Base-by-base conservation (phyloP, 176 grass and related monocot genomes). In the Melocanna baccifera region DNA sequence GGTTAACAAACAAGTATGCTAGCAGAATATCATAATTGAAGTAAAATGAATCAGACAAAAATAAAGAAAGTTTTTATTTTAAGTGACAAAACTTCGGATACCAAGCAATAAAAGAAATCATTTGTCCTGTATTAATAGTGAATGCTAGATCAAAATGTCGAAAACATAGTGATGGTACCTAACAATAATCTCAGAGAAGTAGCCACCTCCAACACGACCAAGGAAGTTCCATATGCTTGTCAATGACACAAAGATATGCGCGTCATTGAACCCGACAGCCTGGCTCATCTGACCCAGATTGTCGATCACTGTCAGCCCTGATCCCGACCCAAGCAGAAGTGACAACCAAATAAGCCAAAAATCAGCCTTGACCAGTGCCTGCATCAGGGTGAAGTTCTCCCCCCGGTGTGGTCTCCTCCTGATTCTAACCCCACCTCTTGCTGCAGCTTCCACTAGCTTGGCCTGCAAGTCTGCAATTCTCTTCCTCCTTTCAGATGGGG, bases 141-240 rank as follows among this genome's bases (percentile, higher is more conserved):
- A 76, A 62, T 53, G 36, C 40, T 58, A 40, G 16, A 68, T 32
- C 46, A 78, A 64, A 82, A 41, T 58, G 22, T 26, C 16, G 53
- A 71, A 76, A 46, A 12, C 23, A 61, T 16, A 36, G 78, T 82
- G 66, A 72, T 55, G 7, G 20, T 84, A 97, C 95, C 95, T 97
- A 50, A 93, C 95, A 81, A 97, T 88, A 85, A 86, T 92, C 85
- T 97, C 95, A 61, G 95, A 97, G 46, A 97, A 93, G 76, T 97
- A 97, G 36, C 95, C 95, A 66, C 95, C 90, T 67, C 92, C 95
- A 69, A 97, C 83, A 68, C 92, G 88, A 22, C 95, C 95, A 66
- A 97, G 95, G 79, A 97, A 94, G 73, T 97, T 97, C 95, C 95
- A 97, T 72, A 94, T 97, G 82, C 92, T 97, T 12, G 79, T 94